phyloP scores from a whole-genome alignment of 2,329 filamentous ascomycete genomes.

The Exophiala oligosperma region DNA sequence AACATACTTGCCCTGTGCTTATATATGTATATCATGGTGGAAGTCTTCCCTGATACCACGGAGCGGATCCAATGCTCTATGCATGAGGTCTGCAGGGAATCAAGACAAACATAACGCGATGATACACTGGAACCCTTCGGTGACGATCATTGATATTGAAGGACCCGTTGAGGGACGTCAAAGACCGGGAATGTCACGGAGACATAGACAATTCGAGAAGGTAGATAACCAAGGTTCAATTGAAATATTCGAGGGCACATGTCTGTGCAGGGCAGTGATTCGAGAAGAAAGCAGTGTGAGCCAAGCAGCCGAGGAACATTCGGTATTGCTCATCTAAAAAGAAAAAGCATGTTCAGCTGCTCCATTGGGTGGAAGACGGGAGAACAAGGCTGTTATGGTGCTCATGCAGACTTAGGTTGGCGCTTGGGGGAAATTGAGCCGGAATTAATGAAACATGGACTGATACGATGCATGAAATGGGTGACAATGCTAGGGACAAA shows the following conservation, averaged over 20 bases:
- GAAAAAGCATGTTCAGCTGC: not conserved
- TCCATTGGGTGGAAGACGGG: slow-evolving; percentile 13
- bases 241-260: not conserved
- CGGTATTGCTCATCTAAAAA: slow-evolving; percentile 10
- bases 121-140: slow-evolving; percentile 11
- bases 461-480: not conserved
- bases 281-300: slow-evolving; percentile 12
- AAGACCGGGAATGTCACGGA: slow-evolving; percentile 5
- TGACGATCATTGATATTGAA: slow-evolving; percentile 19
- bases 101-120: slow-evolving; percentile 2
- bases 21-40: slow-evolving; percentile 11
- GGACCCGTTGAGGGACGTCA: slow-evolving; percentile 16
- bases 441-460: slow-evolving; percentile 4
- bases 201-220: slow-evolving; percentile 19
- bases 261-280: slow-evolving; percentile 11
- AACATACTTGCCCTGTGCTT: slow-evolving; percentile 8
- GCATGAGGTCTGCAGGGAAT: slow-evolving; percentile 1
- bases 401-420: slow-evolving; percentile 7
- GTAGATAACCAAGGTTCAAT: slow-evolving; percentile 4
- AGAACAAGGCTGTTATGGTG: slow-evolving; percentile 1
- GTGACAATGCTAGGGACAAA: not conserved
- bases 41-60: not conserved
- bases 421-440: slow-evolving; percentile 9
- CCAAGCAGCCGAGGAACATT: slow-evolving; percentile 11
- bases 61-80: slow-evolving; percentile 6